A percentile compares a stretch with the other conserved stretches of the same genome.
These are phyloP conservation scores for Trichoderma aggressivum DNA, from an alignment of 2,329 filamentous ascomycete genomes.

Conservation along the genomic window DNA sequence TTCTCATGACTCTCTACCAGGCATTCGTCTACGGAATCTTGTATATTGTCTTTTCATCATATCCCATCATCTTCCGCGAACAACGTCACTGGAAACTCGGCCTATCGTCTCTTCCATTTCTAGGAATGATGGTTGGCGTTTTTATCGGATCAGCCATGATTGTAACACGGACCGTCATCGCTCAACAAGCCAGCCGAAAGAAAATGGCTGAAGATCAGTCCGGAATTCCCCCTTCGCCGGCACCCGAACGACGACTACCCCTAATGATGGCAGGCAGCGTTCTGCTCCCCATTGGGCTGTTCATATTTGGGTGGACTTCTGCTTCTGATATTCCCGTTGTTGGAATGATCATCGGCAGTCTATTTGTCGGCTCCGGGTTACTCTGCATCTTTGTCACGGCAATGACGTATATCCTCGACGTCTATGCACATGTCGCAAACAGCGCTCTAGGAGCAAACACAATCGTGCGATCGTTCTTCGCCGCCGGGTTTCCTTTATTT, in stretches of 20 bases:
- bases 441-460: slow-evolving; percentile 33
- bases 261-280: slow-evolving; percentile 14
- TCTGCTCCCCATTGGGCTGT: slow-evolving; percentile 7
- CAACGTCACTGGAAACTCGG: slow-evolving; percentile 42
- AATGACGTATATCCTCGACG: slow-evolving; percentile 41
- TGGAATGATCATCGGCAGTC: slow-evolving; percentile 25
- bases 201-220: background rate
- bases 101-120: slow-evolving; percentile 8
- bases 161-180: background rate
- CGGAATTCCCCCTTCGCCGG: background rate
- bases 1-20: slow-evolving; percentile 36
- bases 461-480: slow-evolving; percentile 53
- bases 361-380: background rate
- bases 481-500: slow-evolving; percentile 44
- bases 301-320: slow-evolving; percentile 14
- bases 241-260: slow-evolving; percentile 6
- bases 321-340: slow-evolving; percentile 28
- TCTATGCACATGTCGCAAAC: slow-evolving; percentile 31
- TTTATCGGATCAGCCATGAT: slow-evolving; percentile 11
- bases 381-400: slow-evolving; percentile 29
- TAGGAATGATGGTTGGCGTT: slow-evolving; percentile 15
- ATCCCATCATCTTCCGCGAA: slow-evolving; percentile 47
- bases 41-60: slow-evolving; percentile 54
- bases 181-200: background rate
- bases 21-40: slow-evolving; percentile 51